Percentiles rank a stretch among this genome's conserved stretches.
These are phyloP conservation scores for Areca catechu DNA, from an alignment of 176 grass and related monocot species.

Conservation along the genomic window DNA sequence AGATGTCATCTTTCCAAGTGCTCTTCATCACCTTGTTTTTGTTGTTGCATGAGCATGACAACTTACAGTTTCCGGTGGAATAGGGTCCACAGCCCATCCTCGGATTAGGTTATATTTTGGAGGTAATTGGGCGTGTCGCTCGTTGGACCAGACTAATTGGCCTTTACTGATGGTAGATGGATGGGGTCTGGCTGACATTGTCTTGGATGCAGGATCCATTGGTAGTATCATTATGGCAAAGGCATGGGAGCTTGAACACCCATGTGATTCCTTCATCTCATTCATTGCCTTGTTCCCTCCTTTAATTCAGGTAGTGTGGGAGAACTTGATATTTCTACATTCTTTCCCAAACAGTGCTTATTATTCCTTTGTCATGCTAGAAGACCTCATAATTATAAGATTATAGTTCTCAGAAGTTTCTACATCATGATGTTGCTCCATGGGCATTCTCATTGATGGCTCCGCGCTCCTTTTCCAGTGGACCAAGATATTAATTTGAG, in stretches of 20 bases:
- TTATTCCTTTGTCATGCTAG: neutral
- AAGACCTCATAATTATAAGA: neutral
- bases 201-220: neutral
- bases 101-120: neutral
- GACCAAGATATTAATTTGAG: neutral
- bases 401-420: neutral
- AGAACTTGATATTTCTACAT: neutral
- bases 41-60: neutral
- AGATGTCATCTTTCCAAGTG: neutral
- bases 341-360: neutral
- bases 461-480: neutral
- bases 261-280: neutral
- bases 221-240: neutral
- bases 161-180: slow-evolving; percentile 1
- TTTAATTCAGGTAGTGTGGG: neutral
- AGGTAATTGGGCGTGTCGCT: neutral
- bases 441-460: neutral
- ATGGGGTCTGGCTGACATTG: neutral
- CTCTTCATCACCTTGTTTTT: neutral
- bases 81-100: neutral
- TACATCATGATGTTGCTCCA: neutral
- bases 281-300: neutral
- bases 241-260: neutral
- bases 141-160: neutral
- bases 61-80: neutral